Conservation (phyloP, 108 stramenopile species). For the Asterionellopsis glacialis region DNA sequence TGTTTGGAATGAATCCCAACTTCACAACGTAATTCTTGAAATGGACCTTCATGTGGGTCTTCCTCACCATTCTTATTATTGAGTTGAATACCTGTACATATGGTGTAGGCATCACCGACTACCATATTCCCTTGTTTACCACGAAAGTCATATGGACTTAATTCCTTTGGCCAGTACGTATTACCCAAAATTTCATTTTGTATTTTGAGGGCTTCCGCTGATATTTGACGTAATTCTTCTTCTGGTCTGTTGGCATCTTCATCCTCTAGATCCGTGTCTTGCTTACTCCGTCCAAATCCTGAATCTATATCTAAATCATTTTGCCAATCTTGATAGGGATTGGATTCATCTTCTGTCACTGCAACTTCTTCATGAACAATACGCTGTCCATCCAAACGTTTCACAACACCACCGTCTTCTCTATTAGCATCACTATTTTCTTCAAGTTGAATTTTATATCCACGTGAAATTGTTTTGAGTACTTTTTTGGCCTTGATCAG, state of each 20-base stretch:
- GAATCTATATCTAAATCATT: conserved; percentile 1
- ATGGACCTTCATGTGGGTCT: conserved; percentile 61
- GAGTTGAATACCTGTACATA: conserved; percentile 50
- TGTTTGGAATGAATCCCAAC: conserved; percentile 58
- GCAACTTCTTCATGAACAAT: conserved; percentile 64
- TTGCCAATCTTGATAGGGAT: conserved; percentile 10
- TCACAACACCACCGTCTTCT: conserved; percentile 4
- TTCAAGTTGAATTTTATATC: conserved; percentile 39
- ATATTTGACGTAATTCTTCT: conserved; percentile 27
- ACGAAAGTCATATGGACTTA: conserved; percentile 68
- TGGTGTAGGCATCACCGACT: conserved; percentile 79
- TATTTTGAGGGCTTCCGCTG: conserved; percentile 5
- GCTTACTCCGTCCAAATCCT: too few relatives aligned
- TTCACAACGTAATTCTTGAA: conserved; percentile 66
- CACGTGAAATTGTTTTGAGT: conserved; percentile 53
- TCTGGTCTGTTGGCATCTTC: conserved; percentile 11
- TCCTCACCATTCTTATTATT: background rate
- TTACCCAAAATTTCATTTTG: conserved; percentile 21
- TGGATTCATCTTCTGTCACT: conserved; percentile 34
- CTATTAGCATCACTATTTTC: conserved; percentile 4
- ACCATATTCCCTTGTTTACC: conserved; percentile 85
- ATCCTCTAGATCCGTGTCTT: conserved; percentile 15
- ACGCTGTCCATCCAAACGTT: conserved; percentile 44
- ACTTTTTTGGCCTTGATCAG: conserved; percentile 40
- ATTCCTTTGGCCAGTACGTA: conserved; percentile 49